Base-by-base conservation (phyloP, 2,329 filamentous ascomycete species). In the Monilinia polystroma region DNA sequence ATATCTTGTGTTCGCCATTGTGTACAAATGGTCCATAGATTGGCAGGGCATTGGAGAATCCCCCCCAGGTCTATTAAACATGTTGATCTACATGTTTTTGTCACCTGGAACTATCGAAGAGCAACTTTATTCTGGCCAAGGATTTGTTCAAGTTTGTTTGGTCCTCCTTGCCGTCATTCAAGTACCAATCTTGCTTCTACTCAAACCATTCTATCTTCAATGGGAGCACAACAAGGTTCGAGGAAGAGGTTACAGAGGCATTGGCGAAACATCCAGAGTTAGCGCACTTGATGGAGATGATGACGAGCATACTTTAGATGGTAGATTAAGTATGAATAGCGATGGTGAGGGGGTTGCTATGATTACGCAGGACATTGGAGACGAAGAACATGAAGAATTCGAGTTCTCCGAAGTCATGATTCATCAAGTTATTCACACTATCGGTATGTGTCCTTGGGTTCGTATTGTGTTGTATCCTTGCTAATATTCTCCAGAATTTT, bases 1-100 rank as follows among this genome's bases (percentile, higher is more conserved):
- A 63, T 99, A 99, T 77, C 86, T 99, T 23, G 91, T 96, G 58
- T 82, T 97, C 76, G 92, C 91, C 75, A 97, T 99, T 76, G 81
- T 99, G 73, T 98, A 96, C 85, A 99, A 99, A 81, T 99, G 96
- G 95, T 90, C 86, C 12, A 85, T 97, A 49, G 89, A 99, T 78
- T 99, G 95, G 95, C 73, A 79, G 64, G 80, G 81, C 58, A 84
- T 83, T 53, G 87, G 83, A 52, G 77, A 84, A 72, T 84, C 86
- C 69, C 92, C 96, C 1, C 95, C 96, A 2, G 92, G 93, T 75
- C 83, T 99, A 68, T 82, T 99, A 70, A 99, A 99, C 85, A 98
- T 98, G 94, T 84, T 99, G 75, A 99, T 99, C 76, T 97, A 97
- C 85, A 99, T 99, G 96, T 99, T 99, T 83, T 81, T 99, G 72